Evolutionary conservation across 139 green algal species (phyloP).

Genomic region (Protoeuglena noctilucae): DNA sequence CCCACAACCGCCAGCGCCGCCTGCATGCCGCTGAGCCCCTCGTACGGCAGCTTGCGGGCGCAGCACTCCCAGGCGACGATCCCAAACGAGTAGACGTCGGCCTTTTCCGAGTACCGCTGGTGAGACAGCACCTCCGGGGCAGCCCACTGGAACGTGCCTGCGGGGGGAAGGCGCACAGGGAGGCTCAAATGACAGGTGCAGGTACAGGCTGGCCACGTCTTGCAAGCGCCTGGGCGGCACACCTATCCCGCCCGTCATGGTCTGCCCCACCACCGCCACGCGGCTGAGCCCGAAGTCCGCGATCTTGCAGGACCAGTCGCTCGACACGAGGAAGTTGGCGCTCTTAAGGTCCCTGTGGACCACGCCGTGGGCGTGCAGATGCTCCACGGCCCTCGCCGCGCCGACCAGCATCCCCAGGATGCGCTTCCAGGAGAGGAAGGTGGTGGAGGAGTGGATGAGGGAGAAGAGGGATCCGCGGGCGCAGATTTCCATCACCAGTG

Average conservation of each 20-base stretch:
- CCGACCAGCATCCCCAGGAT: constrained; percentile 29
- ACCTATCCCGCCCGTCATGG: constrained; percentile 29
- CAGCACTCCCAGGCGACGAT: constrained; percentile 52
- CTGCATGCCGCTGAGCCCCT: constrained; percentile 24
- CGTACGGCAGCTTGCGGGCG: constrained; percentile 29
- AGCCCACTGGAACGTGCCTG: constrained; percentile 47
- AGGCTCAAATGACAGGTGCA: too few species aligned
- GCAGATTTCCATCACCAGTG: constrained; percentile 36
- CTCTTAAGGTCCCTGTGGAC: constrained; percentile 36
- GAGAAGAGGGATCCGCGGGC: constrained; percentile 30
- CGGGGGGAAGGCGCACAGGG: too few species aligned
- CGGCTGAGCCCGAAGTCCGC: constrained; percentile 32
- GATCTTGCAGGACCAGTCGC: constrained; percentile 12
- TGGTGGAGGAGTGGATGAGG: constrained; percentile 24
- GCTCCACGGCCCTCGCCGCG: constrained; percentile 35
- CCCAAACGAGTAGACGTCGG: constrained; percentile 42
- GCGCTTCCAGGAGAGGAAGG: constrained; percentile 18
- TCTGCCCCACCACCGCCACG: constrained; percentile 4
- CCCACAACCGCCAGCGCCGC: constrained; percentile 33
- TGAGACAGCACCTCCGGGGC: constrained; percentile 41
- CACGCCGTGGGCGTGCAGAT: constrained; percentile 31
- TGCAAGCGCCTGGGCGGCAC: too few species aligned
- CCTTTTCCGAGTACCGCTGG: constrained; percentile 43
- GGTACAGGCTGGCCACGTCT: too few species aligned
- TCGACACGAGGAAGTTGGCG: constrained; percentile 47